A percentile compares a stretch with the other conserved stretches of the same genome.
These are phyloP conservation scores for Auxenochlorella pyrenoidosa DNA, from an alignment of 139 green algal species.

Conservation along the genomic window DNA sequence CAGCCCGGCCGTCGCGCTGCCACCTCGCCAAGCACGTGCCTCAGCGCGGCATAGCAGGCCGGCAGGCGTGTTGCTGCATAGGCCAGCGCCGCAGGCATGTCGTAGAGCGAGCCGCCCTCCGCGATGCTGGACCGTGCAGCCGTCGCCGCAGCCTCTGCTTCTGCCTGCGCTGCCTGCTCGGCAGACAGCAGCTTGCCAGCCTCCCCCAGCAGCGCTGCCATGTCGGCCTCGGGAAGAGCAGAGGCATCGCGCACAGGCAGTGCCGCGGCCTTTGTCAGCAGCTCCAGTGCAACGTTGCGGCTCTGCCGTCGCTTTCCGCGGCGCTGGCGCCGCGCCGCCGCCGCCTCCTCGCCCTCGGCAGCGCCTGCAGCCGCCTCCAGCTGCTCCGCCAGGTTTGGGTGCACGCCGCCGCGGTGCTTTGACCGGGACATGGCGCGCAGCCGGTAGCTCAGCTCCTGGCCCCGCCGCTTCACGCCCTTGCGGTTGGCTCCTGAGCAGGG, in stretches of 20 bases:
- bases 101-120: slow-evolving; percentile 29
- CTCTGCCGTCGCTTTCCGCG: slow-evolving; percentile 38
- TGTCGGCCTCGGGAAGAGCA: neutral
- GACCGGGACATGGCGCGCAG: slow-evolving; percentile 51
- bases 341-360: neutral
- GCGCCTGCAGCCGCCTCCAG: neutral
- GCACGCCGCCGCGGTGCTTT: slow-evolving; percentile 47
- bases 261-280: neutral
- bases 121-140: neutral
- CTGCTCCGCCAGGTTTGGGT: slow-evolving; percentile 43
- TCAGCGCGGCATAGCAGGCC: slow-evolving; percentile 58
- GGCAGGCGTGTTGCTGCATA: slow-evolving; percentile 57
- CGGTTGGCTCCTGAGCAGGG: slow-evolving; percentile 17
- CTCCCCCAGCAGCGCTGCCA: neutral
- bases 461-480: slow-evolving; percentile 40
- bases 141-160: neutral
- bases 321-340: slow-evolving; percentile 10
- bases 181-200: neutral
- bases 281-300: neutral
- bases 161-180: slow-evolving; percentile 10
- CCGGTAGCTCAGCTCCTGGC: slow-evolving; percentile 35
- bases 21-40: slow-evolving; percentile 51
- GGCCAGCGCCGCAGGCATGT: slow-evolving; percentile 35
- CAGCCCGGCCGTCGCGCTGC: slow-evolving; percentile 43
- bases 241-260: neutral